Conservation (phyloP, 306 rosid species). For the Quercus berberidifolia region DNA sequence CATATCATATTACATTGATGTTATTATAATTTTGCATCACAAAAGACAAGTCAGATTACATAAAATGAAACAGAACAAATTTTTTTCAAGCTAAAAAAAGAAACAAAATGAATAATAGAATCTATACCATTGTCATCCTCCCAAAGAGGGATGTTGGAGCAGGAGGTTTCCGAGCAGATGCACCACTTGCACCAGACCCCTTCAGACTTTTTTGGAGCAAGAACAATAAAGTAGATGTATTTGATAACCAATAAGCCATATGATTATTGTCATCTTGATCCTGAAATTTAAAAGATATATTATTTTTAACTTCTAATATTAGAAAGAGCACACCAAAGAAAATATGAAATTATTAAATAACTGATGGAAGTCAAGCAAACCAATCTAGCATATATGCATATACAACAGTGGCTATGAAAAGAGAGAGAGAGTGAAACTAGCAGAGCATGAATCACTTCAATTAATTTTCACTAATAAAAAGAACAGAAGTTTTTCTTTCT, state of each 20-base stretch:
- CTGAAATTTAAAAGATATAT: conserved; percentile 41
- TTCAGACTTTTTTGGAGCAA: conserved; percentile 87
- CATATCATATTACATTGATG: conserved; percentile 14
- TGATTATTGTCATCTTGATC: conserved; percentile 91
- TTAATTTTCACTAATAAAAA: no score
- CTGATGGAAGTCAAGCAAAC: no score
- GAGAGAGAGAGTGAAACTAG: no score
- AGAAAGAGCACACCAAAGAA: conserved; percentile 7
- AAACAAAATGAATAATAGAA: conserved; percentile 1
- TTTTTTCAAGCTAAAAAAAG: not conserved
- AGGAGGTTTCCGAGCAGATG: conserved; percentile 73
- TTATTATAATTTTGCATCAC: not conserved
- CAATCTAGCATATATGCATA: no score
- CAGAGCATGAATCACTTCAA: no score
- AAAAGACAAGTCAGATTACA: not conserved
- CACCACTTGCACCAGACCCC: conserved; percentile 52
- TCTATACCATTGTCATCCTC: conserved; percentile 93
- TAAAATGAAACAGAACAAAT: not conserved
- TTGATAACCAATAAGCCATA: conserved; percentile 98
- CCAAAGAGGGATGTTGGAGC: conserved; percentile 91
- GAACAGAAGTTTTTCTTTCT: no score
- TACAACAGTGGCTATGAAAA: no score
- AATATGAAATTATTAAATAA: not conserved
- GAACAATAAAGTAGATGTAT: conserved; percentile 84
- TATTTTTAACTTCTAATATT: not conserved